These are phyloP conservation scores for Proliferodiscus dingleyae DNA, from an alignment of 2,329 filamentous ascomycete genomes.

Conservation along the genomic window DNA sequence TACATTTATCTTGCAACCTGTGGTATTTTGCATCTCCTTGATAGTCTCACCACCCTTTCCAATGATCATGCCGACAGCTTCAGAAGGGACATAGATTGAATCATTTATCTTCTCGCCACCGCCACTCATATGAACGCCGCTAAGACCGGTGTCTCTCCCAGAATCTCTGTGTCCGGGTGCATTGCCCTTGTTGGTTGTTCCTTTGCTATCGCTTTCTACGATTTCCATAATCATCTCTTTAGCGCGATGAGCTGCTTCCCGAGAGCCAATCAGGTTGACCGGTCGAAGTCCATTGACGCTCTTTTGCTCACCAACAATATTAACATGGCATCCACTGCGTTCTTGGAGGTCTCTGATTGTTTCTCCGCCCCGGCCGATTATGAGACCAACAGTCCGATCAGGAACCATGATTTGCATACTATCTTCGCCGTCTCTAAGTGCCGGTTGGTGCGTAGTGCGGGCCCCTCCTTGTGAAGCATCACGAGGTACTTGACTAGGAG, in stretches of 20 bases:
- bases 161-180: conserved; percentile 40
- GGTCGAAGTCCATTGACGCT: conserved; percentile 85
- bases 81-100: conserved; percentile 78
- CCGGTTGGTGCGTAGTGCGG: conserved; percentile 36
- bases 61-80: conserved; percentile 94
- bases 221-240: conserved; percentile 91
- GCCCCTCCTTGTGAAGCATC: conserved; percentile 25
- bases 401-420: conserved; percentile 92
- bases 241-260: conserved; percentile 67
- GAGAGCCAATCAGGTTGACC: conserved; percentile 82
- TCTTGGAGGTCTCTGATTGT: conserved; percentile 92
- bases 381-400: conserved; percentile 85
- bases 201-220: conserved; percentile 80
- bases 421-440: conserved; percentile 73
- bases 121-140: conserved; percentile 37
- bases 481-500: conserved; percentile 34
- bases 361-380: conserved; percentile 90
- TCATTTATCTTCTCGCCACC: conserved; percentile 70
- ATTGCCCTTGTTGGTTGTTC: conserved; percentile 32
- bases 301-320: conserved; percentile 90
- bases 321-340: conserved; percentile 88
- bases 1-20: conserved; percentile 93
- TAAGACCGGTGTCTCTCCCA: conserved; percentile 38
- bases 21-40: conserved; percentile 83
- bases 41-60: conserved; percentile 93